Percentiles rank a stretch among this genome's conserved stretches.
phyloP scores from a whole-genome alignment of 257 asterid genomes.

The Anisodus acutangulus region DNA sequence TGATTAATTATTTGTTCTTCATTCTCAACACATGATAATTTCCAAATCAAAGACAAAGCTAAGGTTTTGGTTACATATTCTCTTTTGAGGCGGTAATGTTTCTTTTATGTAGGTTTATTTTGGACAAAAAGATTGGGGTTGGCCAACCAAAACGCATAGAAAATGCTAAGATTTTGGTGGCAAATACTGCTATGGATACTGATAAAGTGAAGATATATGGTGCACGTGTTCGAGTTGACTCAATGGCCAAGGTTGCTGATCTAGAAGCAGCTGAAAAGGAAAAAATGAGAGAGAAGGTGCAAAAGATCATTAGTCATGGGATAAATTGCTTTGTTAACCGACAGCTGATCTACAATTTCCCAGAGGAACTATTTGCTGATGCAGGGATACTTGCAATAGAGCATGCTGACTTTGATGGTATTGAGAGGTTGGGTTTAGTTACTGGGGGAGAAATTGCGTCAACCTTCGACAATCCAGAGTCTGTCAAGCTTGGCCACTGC shows the following conservation, averaged over 20 bases:
- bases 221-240: constrained; percentile 98
- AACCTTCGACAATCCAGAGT: constrained; percentile 94
- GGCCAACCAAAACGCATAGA: constrained; percentile 99
- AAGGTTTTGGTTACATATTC: neutral
- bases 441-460: constrained; percentile 99
- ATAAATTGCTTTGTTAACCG: constrained; percentile 94
- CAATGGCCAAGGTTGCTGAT: constrained; percentile 98
- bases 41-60: neutral
- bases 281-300: constrained; percentile 94
- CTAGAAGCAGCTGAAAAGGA: constrained; percentile 92
- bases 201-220: constrained; percentile 98
- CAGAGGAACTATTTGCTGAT: constrained; percentile 96
- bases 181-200: constrained; percentile 98
- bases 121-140: constrained; percentile 94
- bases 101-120: constrained; percentile 65
- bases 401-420: constrained; percentile 99
- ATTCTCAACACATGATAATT: constrained; percentile 12
- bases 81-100: neutral
- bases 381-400: constrained; percentile 96
- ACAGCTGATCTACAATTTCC: constrained; percentile 92
- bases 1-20: neutral
- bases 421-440: constrained; percentile 91
- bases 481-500: constrained; percentile 95
- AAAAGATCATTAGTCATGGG: constrained; percentile 88
- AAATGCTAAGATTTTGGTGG: constrained; percentile 92